Evolutionary conservation across 495 filamentous ascomycete species (phyloP), one percentile per base, ranked within the genome.

Genomic region (Podospora conica): DNA sequence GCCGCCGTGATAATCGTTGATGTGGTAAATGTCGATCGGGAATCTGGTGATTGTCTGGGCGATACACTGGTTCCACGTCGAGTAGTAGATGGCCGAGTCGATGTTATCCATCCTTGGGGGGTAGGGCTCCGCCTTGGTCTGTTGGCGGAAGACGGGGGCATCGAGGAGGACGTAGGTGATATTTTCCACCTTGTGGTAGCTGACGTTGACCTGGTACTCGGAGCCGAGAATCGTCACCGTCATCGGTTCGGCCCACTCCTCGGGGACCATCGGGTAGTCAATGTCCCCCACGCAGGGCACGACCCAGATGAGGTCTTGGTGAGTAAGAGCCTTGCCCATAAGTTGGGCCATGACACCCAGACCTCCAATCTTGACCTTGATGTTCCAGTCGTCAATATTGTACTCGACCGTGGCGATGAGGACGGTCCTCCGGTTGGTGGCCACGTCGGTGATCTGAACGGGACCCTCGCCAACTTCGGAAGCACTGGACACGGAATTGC

Each of bases 1-100:
- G 18, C 88, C 86, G 53, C 89, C 89, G 66, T 92, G 89, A 71
- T 91, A 92, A 71, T 92, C 89, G 71, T 92, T 92, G 71, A 91
- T 87, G 73, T 92, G 89, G 74, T 92, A 92, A 21, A 92, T 70
- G 69, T 91, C 88, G 53, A 89, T 79, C 1, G 86, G 82, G 68
- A 85, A 86, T 29, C 83, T 77, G 9, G 71, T 81, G 56, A 89
- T 79, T 0, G 86, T 74, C 65, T 86, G 77, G 0, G 88, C 85
- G 68, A 90, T 88, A 65, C 87, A 90, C 65, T 87, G 84, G 61
- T 90, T 90, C 88, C 88, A 90, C 0, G 88, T 85, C 0, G 87
- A 88, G 70, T 90, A 90, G 77, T 89, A 90, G 55, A 90, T 86
- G 18, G 88, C 88, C 66, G 82, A 85, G 64, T 89, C 86, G 64